Evolutionary conservation across 164 flowering plant species (phyloP).

Genomic region (Nymphaea colorata): DNA sequence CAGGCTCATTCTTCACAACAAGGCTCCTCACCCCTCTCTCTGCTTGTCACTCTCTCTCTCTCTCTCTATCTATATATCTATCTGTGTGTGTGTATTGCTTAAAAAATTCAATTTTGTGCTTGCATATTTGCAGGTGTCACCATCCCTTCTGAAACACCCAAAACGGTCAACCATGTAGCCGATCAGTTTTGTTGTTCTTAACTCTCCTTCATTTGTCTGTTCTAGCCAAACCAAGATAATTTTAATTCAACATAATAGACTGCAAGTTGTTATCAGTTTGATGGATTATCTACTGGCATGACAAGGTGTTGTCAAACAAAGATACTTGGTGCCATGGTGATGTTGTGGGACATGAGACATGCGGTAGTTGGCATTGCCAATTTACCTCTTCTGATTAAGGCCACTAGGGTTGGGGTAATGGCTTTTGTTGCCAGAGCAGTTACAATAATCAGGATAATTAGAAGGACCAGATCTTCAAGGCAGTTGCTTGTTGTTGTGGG

Average conservation of each 20-base stretch:
- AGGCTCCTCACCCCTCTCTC: no score
- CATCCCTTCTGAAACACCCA: no score
- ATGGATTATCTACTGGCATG: slow-evolving; percentile 10
- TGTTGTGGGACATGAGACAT: slow-evolving; percentile 30
- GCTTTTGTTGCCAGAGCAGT: slow-evolving; percentile 43
- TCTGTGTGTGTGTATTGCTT: no score
- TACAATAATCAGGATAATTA: slow-evolving; percentile 40
- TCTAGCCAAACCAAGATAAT: slow-evolving; percentile 11
- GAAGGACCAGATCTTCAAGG: slow-evolving; percentile 21
- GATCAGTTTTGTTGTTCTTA: no score
- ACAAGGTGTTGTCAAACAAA: slow-evolving; percentile 28
- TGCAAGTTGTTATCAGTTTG: slow-evolving; percentile 23
- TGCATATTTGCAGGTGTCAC: no score
- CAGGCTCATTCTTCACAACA: no score
- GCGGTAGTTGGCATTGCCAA: slow-evolving; percentile 20
- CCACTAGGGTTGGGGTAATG: slow-evolving; percentile 30
- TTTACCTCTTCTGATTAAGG: slow-evolving; percentile 26
- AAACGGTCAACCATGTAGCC: no score
- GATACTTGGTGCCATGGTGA: slow-evolving; percentile 33
- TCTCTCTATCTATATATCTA: no score
- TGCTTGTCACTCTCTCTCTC: no score
- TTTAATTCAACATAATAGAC: slow-evolving; percentile 28
- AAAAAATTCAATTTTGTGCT: no score
- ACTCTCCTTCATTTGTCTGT: no score
- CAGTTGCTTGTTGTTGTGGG: slow-evolving; percentile 33